phyloP scores from a whole-genome alignment of 352 stramenopile species.

The Elongisporangium anandrum region DNA sequence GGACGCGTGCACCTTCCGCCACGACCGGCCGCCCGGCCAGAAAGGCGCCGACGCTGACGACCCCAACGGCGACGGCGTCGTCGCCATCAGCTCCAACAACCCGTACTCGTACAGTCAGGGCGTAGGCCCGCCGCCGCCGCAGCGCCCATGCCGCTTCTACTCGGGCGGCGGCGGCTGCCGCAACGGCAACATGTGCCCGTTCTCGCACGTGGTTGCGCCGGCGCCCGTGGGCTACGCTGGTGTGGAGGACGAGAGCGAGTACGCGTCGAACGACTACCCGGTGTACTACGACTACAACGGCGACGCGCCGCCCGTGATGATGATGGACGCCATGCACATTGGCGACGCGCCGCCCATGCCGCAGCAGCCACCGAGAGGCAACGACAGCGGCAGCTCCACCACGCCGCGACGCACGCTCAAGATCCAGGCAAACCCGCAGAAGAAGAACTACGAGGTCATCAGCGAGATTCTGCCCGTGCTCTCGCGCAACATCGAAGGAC shows the following conservation, averaged over 20 bases:
- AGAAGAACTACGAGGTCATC: slow-evolving; percentile 67
- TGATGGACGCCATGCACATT: slow-evolving; percentile 2
- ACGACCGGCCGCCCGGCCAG: slow-evolving; percentile 18
- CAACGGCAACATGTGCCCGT: slow-evolving; percentile 58
- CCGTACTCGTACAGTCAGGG: slow-evolving; percentile 26
- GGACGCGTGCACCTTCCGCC: slow-evolving; percentile 57
- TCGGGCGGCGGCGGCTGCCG: slow-evolving; percentile 43
- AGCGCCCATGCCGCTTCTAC: slow-evolving; percentile 57
- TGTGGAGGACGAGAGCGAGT: slow-evolving; percentile 14
- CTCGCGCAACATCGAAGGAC: slow-evolving; percentile 73
- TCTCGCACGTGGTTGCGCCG: slow-evolving; percentile 27
- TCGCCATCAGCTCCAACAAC: slow-evolving; percentile 25
- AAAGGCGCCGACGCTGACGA: slow-evolving; percentile 2
- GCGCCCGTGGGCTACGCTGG: slow-evolving; percentile 5
- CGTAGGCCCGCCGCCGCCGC: not conserved
- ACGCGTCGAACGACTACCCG: slow-evolving; percentile 13
- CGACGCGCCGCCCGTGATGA: slow-evolving; percentile 16
- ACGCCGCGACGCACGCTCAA: slow-evolving; percentile 33
- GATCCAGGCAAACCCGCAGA: slow-evolving; percentile 64
- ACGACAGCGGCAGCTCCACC: slow-evolving; percentile 4
- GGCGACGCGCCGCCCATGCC: not conserved
- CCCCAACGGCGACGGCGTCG: slow-evolving; percentile 1
- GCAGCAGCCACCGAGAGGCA: slow-evolving; percentile 5
- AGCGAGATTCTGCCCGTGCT: slow-evolving; percentile 73
- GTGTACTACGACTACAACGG: not conserved